phyloP scores from a whole-genome alignment of 352 stramenopile genomes.

The Plasmopara halstedii region DNA sequence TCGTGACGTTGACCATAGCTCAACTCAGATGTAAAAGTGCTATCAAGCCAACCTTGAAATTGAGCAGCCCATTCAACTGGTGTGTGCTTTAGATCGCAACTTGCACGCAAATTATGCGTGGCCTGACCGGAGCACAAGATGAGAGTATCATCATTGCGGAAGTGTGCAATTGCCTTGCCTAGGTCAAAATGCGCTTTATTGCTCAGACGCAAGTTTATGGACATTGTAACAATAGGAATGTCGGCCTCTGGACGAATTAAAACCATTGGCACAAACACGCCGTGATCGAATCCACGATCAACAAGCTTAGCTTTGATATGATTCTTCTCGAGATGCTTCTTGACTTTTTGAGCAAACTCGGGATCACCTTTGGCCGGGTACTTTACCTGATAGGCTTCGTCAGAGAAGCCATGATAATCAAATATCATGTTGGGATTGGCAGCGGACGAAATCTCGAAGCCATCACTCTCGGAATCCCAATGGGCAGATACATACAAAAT shows the following conservation, averaged over 20 bases:
- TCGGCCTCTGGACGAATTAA: constrained; percentile 83
- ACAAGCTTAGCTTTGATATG: constrained; percentile 40
- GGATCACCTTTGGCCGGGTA: constrained; percentile 78
- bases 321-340: constrained; percentile 39
- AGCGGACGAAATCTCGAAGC: constrained; percentile 44
- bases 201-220: constrained; percentile 40
- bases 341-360: constrained; percentile 55
- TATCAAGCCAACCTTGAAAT: constrained; percentile 34
- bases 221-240: constrained; percentile 84
- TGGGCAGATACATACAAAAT: constrained; percentile 86
- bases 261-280: constrained; percentile 88
- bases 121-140: constrained; percentile 63
- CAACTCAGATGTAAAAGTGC: constrained; percentile 20
- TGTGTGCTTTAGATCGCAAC: constrained; percentile 10
- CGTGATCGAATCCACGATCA: constrained; percentile 84
- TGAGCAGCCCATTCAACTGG: constrained; percentile 19
- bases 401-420: constrained; percentile 89
- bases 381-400: constrained; percentile 75
- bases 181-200: constrained; percentile 43
- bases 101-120: constrained; percentile 30
- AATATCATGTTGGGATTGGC: constrained; percentile 61
- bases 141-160: constrained; percentile 58
- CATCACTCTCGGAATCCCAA: constrained; percentile 51
- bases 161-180: constrained; percentile 37
- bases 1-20: constrained; percentile 15